These are phyloP conservation scores for Fusarium scirpi DNA, from an alignment of 2,329 filamentous ascomycete genomes.

Conservation along the genomic window DNA sequence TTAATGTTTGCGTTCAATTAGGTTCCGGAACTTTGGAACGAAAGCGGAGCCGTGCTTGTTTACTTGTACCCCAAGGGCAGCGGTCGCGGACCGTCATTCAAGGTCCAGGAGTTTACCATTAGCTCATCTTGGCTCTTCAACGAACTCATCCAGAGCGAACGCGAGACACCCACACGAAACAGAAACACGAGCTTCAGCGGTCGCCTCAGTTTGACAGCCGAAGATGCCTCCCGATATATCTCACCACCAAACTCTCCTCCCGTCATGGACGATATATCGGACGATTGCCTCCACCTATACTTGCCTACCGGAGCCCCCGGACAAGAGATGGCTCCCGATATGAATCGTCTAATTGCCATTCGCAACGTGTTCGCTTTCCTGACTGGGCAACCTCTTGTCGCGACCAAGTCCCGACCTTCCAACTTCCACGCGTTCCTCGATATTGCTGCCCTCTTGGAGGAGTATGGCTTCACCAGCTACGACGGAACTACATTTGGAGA, in stretches of 20 bases:
- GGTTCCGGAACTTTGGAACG: conserved; percentile 76
- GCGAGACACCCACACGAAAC: conserved; percentile 51
- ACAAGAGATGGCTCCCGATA: conserved; percentile 53
- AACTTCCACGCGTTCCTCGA: conserved; percentile 67
- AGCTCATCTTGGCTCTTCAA: conserved; percentile 66
- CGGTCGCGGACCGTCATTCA: conserved; percentile 69
- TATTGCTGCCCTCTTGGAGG: conserved; percentile 65
- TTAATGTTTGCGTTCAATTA: conserved; percentile 47
- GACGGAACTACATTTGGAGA: conserved; percentile 71
- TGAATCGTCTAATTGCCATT: conserved; percentile 68
- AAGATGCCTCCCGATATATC: conserved; percentile 60
- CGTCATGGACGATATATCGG: conserved; percentile 50
- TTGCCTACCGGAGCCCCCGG: conserved; percentile 59
- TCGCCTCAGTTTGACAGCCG: conserved; percentile 60
- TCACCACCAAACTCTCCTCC: conserved; percentile 56
- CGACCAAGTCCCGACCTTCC: conserved; percentile 64
- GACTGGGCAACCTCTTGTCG: conserved; percentile 72
- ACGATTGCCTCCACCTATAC: conserved; percentile 63
- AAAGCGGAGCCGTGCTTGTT: conserved; percentile 67
- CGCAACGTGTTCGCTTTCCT: conserved; percentile 76
- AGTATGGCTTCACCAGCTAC: conserved; percentile 68
- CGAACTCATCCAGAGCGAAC: conserved; percentile 63
- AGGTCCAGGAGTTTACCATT: conserved; percentile 66
- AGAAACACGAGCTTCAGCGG: conserved; percentile 61
- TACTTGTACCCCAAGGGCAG: conserved; percentile 66